These are phyloP conservation scores for Dryas integrifolia DNA, from an alignment of 331 rosid species.

Conservation along the genomic window DNA sequence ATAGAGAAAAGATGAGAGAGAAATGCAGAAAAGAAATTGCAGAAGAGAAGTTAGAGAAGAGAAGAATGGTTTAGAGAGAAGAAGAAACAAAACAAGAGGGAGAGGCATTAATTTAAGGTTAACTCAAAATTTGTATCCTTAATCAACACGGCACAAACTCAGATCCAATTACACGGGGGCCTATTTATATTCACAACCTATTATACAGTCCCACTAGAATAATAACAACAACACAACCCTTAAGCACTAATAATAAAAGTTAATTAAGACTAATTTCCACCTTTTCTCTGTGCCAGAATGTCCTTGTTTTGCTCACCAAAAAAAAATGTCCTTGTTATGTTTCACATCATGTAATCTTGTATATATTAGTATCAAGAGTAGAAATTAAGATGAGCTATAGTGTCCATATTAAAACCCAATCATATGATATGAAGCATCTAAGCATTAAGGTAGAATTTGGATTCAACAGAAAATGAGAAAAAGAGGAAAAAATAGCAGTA, in stretches of 20 bases:
- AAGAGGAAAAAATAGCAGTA: constrained; percentile 11
- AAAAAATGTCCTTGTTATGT: background rate
- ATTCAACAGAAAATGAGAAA: background rate
- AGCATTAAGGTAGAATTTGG: background rate
- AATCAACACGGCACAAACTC: too few relatives aligned
- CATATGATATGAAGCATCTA: background rate
- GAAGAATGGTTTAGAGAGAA: background rate
- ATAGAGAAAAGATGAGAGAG: background rate
- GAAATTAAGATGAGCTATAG: background rate
- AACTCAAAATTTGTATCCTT: too few relatives aligned
- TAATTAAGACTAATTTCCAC: background rate
- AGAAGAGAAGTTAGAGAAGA: background rate
- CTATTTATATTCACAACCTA: background rate
- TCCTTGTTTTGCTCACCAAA: too few relatives aligned
- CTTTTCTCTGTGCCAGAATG: background rate
- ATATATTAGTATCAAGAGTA: background rate
- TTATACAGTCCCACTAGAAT: constrained; percentile 1
- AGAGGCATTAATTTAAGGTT: background rate
- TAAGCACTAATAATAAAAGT: background rate
- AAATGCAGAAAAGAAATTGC: background rate
- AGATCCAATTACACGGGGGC: background rate
- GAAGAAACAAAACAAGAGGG: background rate
- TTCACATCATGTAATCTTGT: background rate
- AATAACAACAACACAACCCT: background rate
- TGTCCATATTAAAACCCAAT: background rate